Conservation (phyloP, 2,329 filamentous ascomycete genomes). For the Tolypocladium guangdongense region DNA sequence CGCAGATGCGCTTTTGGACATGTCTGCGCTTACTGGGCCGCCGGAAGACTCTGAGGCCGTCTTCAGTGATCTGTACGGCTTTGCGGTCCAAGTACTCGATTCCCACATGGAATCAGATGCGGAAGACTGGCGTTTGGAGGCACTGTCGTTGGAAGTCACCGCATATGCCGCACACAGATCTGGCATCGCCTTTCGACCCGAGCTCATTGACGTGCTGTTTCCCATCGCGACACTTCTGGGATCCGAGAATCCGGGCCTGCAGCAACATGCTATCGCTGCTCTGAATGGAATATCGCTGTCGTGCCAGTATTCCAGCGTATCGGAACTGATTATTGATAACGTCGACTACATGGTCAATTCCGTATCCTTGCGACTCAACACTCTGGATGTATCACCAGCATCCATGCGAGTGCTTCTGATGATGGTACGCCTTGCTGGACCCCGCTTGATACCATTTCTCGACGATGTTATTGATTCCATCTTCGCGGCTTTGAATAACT, state of each 20-base stretch:
- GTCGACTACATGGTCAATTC: slow-evolving; percentile 96
- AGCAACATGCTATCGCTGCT: slow-evolving; percentile 71
- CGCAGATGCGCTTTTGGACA: slow-evolving; percentile 56
- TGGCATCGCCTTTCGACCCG: slow-evolving; percentile 60
- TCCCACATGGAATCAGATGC: slow-evolving; percentile 37
- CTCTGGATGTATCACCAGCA: slow-evolving; percentile 83
- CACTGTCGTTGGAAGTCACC: slow-evolving; percentile 70
- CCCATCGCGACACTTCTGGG: slow-evolving; percentile 84
- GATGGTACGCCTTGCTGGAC: slow-evolving; percentile 85
- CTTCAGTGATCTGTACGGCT: slow-evolving; percentile 57
- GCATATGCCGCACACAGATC: slow-evolving; percentile 63
- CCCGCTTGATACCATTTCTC: slow-evolving; percentile 71
- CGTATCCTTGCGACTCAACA: slow-evolving; percentile 77
- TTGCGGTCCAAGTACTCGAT: slow-evolving; percentile 52
- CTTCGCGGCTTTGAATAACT: slow-evolving; percentile 87
- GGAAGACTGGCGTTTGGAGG: slow-evolving; percentile 61
- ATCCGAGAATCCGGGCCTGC: slow-evolving; percentile 54
- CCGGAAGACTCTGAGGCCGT: slow-evolving; percentile 33
- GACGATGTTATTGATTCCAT: slow-evolving; percentile 88
- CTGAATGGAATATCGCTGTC: slow-evolving; percentile 68
- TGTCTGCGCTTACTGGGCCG: slow-evolving; percentile 25
- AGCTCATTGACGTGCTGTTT: slow-evolving; percentile 85
- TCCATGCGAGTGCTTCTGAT: slow-evolving; percentile 84
- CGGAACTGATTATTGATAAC: slow-evolving; percentile 75
- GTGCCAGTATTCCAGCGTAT: slow-evolving; percentile 65